A percentile compares a stretch with the other conserved stretches of the same genome.
Evolutionary conservation across 495 filamentous ascomycete genomes (phyloP).

Genomic region (Aspergillus nanangensis): DNA sequence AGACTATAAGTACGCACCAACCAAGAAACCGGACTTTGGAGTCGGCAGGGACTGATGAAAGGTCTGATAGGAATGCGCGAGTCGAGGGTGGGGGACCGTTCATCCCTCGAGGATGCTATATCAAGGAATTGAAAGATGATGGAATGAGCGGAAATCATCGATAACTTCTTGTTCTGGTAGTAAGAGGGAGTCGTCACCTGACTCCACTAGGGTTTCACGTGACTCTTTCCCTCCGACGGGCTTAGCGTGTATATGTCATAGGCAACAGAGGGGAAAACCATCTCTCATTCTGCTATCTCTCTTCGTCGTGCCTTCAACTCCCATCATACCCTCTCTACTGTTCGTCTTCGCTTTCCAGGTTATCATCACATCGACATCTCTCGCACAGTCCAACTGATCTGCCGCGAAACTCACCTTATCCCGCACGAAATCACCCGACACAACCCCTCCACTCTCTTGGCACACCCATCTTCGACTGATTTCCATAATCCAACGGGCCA

Average conservation of each 20-base stretch:
- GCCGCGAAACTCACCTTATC: no score
- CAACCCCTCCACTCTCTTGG: background rate
- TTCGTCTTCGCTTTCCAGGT: no score
- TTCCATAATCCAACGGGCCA: background rate
- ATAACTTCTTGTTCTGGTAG: no score
- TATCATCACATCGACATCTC: no score
- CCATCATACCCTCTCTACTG: background rate
- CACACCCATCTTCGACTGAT: background rate
- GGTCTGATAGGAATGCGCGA: conserved; percentile 62
- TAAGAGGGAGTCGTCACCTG: no score
- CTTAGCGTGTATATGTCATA: conserved; percentile 38
- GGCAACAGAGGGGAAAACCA: conserved; percentile 32
- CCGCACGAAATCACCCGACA: no score
- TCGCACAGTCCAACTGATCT: background rate
- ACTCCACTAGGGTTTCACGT: conserved; percentile 24
- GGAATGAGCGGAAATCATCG: background rate
- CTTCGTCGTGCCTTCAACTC: conserved; percentile 1
- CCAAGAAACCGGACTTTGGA: conserved; percentile 87
- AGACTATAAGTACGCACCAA: conserved; percentile 75
- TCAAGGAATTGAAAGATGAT: no score
- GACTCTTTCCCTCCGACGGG: conserved; percentile 29
- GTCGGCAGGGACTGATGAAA: conserved; percentile 50
- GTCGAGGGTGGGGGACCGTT: conserved; percentile 55
- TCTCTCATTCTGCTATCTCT: conserved; percentile 1
- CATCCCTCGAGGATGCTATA: conserved; percentile 15